phyloP scores from a whole-genome alignment of 805 yeast genomes.

The Jamesozyma gamospora region DNA sequence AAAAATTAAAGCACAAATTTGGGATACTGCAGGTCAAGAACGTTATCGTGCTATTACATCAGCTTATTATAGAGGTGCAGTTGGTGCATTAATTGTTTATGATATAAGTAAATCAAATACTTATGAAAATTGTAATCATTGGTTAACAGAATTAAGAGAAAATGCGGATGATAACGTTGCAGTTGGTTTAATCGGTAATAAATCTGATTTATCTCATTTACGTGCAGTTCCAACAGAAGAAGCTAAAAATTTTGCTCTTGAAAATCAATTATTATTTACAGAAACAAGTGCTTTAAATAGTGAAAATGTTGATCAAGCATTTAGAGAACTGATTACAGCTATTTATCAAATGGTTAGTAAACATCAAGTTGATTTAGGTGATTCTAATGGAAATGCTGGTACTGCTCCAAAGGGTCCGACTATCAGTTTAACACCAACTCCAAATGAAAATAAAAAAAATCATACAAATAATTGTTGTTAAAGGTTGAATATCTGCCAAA shows the following conservation, averaged over 20 bases:
- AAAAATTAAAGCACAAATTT: slow-evolving; percentile 79
- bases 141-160: slow-evolving; percentile 85
- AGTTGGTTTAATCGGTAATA: slow-evolving; percentile 87
- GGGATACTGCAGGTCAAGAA: slow-evolving; percentile 99
- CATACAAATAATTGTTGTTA: slow-evolving; percentile 57
- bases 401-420: slow-evolving; percentile 70
- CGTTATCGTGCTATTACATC: slow-evolving; percentile 96
- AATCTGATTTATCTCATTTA: slow-evolving; percentile 80
- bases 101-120: slow-evolving; percentile 87
- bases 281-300: slow-evolving; percentile 93
- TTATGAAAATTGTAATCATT: slow-evolving; percentile 75
- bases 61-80: slow-evolving; percentile 96
- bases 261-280: slow-evolving; percentile 83
- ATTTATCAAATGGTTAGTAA: slow-evolving; percentile 91
- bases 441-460: slow-evolving; percentile 62
- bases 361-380: slow-evolving; percentile 84
- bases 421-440: slow-evolving; percentile 85
- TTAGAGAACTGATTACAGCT: slow-evolving; percentile 84
- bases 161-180: slow-evolving; percentile 93
- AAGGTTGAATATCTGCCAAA: background rate
- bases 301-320: slow-evolving; percentile 89
- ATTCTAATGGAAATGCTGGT: slow-evolving; percentile 32
- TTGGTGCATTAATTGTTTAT: slow-evolving; percentile 91
- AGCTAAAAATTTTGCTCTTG: slow-evolving; percentile 88
- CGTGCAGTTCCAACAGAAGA: slow-evolving; percentile 97